Evolutionary conservation across 2,329 filamentous ascomycete genomes (phyloP).

Genomic region (Ophiostoma sp.): DNA sequence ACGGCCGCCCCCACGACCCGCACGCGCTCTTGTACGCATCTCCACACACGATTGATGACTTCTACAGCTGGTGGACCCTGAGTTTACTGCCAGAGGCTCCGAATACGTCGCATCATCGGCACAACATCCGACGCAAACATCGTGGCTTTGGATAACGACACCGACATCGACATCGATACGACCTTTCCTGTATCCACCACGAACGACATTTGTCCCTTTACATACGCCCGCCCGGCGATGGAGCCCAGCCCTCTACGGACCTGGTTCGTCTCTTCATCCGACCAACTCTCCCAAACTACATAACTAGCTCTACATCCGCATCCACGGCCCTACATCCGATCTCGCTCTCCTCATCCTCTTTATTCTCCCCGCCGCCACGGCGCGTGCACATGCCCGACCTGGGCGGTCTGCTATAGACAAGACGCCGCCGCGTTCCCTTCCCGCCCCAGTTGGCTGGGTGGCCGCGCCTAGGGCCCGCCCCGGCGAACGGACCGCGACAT

Average conservation of each 20-base stretch:
- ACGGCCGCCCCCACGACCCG: constrained; percentile 6
- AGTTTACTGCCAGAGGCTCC: background rate
- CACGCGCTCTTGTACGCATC: background rate
- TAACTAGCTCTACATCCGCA: background rate
- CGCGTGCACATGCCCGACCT: constrained; percentile 17
- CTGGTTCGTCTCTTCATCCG: background rate
- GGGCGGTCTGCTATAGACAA: background rate
- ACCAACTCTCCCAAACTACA: background rate
- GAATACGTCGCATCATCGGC: background rate
- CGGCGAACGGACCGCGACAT: constrained; percentile 48
- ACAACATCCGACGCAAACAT: background rate
- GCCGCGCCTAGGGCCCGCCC: constrained; percentile 30
- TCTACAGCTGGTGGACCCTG: background rate
- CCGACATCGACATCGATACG: background rate
- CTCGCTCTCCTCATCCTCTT: background rate
- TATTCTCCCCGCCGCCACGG: background rate
- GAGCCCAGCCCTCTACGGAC: constrained; percentile 35
- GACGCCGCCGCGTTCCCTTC: constrained; percentile 20
- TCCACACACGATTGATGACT: background rate
- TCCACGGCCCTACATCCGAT: background rate
- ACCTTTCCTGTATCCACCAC: background rate
- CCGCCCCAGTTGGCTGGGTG: constrained; percentile 24
- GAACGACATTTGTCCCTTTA: background rate
- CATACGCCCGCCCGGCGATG: constrained; percentile 41
- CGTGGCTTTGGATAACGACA: background rate